Conservation (phyloP, 768 basidiomycete genomes). For the Suillus fuscotomentosus region DNA sequence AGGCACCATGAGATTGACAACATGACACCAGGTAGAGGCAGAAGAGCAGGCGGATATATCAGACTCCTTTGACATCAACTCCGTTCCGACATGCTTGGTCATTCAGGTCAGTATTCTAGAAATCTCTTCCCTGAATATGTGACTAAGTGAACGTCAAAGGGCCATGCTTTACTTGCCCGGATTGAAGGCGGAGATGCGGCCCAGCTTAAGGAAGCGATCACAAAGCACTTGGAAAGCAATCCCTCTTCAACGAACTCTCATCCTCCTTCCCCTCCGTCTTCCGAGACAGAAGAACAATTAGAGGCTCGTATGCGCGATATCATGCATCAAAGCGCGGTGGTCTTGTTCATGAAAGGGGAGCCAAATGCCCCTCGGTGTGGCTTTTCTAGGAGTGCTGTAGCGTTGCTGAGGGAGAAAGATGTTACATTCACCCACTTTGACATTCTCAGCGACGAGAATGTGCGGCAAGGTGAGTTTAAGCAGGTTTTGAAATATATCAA, state of each 20-base stretch:
- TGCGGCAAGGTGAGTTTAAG: slow-evolving; percentile 64
- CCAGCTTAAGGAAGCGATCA: slow-evolving; percentile 59
- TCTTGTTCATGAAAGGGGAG: slow-evolving; percentile 90
- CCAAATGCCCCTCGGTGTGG: slow-evolving; percentile 81
- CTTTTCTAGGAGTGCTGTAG: slow-evolving; percentile 77
- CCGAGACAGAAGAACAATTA: slow-evolving; percentile 67
- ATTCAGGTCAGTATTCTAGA: slow-evolving; percentile 57
- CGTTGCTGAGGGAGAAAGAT: slow-evolving; percentile 58
- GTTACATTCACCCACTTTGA: slow-evolving; percentile 79
- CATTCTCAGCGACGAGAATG: slow-evolving; percentile 78
- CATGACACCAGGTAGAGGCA: slow-evolving; percentile 66
- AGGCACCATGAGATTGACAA: background rate
- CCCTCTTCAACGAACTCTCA: slow-evolving; percentile 16
- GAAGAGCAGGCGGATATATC: slow-evolving; percentile 80
- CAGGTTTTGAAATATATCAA: background rate
- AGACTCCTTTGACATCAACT: slow-evolving; percentile 89
- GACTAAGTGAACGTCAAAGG: slow-evolving; percentile 44
- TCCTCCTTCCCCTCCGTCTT: slow-evolving; percentile 26
- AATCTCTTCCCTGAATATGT: background rate
- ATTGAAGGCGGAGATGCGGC: slow-evolving; percentile 79
- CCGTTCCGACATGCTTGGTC: slow-evolving; percentile 83
- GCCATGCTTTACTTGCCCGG: slow-evolving; percentile 79
- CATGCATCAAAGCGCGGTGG: slow-evolving; percentile 78
- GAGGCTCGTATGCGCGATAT: slow-evolving; percentile 58
- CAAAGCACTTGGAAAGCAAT: slow-evolving; percentile 47